A percentile compares a stretch with the other conserved stretches of the same genome.
These are phyloP conservation scores for Hypoxylon subgilvum DNA, from an alignment of 495 filamentous ascomycete genomes.

Conservation along the genomic window DNA sequence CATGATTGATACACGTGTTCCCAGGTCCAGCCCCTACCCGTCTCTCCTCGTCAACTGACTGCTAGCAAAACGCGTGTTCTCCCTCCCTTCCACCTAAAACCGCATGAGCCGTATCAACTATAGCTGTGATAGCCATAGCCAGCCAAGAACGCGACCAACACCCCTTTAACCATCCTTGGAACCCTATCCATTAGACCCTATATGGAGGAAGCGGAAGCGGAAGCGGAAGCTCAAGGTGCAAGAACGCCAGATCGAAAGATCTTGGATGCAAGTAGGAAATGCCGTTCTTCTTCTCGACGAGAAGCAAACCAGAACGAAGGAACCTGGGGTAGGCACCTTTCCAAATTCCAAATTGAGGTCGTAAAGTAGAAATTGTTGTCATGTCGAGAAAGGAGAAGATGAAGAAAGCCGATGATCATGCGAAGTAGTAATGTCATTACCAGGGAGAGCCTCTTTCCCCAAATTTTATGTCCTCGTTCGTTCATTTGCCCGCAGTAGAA, in stretches of 20 bases:
- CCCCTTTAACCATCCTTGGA: conserved; percentile 16
- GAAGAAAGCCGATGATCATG: no score
- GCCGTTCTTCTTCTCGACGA: conserved; percentile 17
- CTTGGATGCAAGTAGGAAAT: conserved; percentile 27
- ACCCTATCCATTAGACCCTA: conserved; percentile 33
- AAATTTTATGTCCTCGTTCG: conserved; percentile 35
- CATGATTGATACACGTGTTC: conserved; percentile 42
- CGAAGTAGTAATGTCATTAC: no score
- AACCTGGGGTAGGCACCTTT: not conserved
- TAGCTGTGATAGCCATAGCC: conserved; percentile 4
- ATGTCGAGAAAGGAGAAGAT: conserved; percentile 32
- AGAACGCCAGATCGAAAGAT: conserved; percentile 21
- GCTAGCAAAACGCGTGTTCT: conserved; percentile 21
- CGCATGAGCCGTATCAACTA: not conserved
- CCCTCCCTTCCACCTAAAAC: conserved; percentile 2
- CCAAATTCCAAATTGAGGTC: conserved; percentile 8
- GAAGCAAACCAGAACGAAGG: conserved; percentile 11
- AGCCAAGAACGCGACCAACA: conserved; percentile 8
- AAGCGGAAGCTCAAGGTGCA: conserved; percentile 34
- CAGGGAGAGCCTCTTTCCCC: conserved; percentile 5
- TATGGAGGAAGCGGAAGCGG: conserved; percentile 9
- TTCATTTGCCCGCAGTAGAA: not conserved
- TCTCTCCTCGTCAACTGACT: conserved; percentile 23
- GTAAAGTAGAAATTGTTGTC: conserved; percentile 28
- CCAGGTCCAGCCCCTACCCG: conserved; percentile 15